Percentiles rank a stretch among this genome's conserved stretches.
These are phyloP conservation scores for Takakia lepidozioides DNA, from an alignment of 225 moss, liverwort and hornwort species.

Conservation along the genomic window DNA sequence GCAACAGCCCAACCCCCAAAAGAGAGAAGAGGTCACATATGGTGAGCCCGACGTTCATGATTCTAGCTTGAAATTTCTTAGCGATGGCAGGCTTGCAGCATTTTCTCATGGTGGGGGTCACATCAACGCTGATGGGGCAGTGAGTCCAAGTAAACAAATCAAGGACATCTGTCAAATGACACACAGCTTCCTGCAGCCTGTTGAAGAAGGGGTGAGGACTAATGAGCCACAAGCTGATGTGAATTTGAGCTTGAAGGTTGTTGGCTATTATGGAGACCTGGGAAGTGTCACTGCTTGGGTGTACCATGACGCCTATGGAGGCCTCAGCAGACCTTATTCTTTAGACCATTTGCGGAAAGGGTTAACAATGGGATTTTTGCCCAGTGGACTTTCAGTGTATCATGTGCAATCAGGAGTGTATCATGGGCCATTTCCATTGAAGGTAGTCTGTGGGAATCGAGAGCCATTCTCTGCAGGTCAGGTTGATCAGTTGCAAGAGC, in stretches of 20 bases:
- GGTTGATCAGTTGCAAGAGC: neutral
- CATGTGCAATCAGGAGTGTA: conserved; percentile 25
- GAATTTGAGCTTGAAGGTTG: no score
- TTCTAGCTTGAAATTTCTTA: no score
- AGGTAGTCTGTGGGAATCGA: neutral
- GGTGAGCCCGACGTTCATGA: no score
- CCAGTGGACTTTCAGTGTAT: conserved; percentile 26
- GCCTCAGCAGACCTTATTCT: conserved; percentile 28
- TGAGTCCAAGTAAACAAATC: no score
- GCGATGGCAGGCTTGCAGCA: conserved; percentile 1
- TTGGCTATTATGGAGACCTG: no score
- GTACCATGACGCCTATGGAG: conserved; percentile 24
- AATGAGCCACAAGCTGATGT: no score
- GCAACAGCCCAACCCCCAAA: no score
- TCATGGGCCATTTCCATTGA: conserved; percentile 24
- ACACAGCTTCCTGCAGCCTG: no score
- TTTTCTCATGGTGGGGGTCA: conserved; percentile 9
- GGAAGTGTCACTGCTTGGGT: conserved; percentile 15
- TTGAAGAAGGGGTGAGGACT: no score
- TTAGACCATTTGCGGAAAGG: conserved; percentile 25
- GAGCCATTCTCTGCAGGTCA: neutral
- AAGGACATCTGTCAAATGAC: no score
- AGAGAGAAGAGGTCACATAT: no score
- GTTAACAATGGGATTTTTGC: conserved; percentile 18
- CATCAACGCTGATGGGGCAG: conserved; percentile 11